Evolutionary conservation across 1,139 yeast genomes (phyloP), one percentile per base, ranked within the genome.

Genomic region (Lipomyces yarrowii): DNA sequence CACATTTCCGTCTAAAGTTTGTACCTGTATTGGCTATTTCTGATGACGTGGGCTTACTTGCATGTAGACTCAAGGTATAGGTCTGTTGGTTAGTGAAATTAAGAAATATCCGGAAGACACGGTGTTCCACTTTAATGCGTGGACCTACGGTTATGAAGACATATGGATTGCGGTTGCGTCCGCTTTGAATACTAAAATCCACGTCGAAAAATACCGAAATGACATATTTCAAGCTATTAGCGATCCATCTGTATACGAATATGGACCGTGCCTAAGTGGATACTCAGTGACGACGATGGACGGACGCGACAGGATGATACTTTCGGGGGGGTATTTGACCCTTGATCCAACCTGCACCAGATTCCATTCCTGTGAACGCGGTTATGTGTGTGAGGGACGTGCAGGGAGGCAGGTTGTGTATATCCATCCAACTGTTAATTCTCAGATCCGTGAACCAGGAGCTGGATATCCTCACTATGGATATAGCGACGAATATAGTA

Each of bases 131-230:
- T 81, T 85, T 64, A 71, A 74, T 6, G 86, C 84, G 64, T 73
- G 77, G 6, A 80, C 81, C 0, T 74, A 82, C 1, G 90, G 90
- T 0, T 86, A 85, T 68, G 90, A 87, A 71, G 86, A 84, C 67
- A 82, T 81, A 0, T 84, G 88, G 84, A 75, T 80, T 1, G 79
- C 79, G 10, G 73, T 85, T 1, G 77, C 80, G 0, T 72, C 75
- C 1, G 69, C 74, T 6, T 77, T 82, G 46, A 71, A 74, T 2
- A 80, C 80, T 0, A 73, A 72, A 32, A 69, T 85, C 1, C 82
- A 78, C 63, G 71, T 80, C n/a, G 80, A 76, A 48, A 60, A 67
- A 0, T 76, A 76, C 30, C 70, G 77, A 7, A 67, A 65, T 51
- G 58, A 72, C 11, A 71, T 81, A 48, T 74, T 76, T 46, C 52